phyloP scores from a whole-genome alignment of 148 eudicot species.

The Mesembryanthemum crystallinum region DNA sequence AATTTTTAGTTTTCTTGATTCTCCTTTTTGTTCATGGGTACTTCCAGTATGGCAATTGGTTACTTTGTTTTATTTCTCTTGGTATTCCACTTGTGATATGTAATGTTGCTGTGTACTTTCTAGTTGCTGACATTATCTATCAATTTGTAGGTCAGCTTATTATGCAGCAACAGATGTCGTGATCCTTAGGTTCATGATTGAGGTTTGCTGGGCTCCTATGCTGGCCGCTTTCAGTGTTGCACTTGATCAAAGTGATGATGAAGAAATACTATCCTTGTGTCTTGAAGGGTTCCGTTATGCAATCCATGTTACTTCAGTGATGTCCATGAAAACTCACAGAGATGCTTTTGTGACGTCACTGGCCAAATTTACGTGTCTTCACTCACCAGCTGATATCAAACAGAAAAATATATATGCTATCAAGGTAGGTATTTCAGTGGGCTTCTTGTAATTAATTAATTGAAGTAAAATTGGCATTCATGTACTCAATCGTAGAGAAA shows the following conservation, averaged over 20 bases:
- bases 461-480: neutral
- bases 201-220: constrained; percentile 99
- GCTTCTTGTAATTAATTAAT: neutral
- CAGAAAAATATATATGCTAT: constrained; percentile 91
- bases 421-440: constrained; percentile 55
- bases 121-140: constrained; percentile 30
- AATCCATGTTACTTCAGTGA: constrained; percentile 93
- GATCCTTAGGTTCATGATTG: constrained; percentile 96
- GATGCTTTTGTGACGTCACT: constrained; percentile 87
- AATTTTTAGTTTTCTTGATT: neutral
- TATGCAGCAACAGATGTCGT: constrained; percentile 96
- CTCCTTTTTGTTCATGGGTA: neutral
- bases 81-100: neutral
- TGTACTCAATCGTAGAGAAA: neutral
- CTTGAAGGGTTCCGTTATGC: constrained; percentile 91
- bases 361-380: constrained; percentile 86
- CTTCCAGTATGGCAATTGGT: neutral
- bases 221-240: constrained; percentile 99
- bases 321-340: constrained; percentile 99
- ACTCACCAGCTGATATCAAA: constrained; percentile 92
- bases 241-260: constrained; percentile 97
- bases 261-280: constrained; percentile 66
- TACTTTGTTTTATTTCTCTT: neutral
- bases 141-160: constrained; percentile 88
- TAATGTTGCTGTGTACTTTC: neutral